phyloP scores from a whole-genome alignment of 208 protist species.

The Acanthamoeba royreba region DNA sequence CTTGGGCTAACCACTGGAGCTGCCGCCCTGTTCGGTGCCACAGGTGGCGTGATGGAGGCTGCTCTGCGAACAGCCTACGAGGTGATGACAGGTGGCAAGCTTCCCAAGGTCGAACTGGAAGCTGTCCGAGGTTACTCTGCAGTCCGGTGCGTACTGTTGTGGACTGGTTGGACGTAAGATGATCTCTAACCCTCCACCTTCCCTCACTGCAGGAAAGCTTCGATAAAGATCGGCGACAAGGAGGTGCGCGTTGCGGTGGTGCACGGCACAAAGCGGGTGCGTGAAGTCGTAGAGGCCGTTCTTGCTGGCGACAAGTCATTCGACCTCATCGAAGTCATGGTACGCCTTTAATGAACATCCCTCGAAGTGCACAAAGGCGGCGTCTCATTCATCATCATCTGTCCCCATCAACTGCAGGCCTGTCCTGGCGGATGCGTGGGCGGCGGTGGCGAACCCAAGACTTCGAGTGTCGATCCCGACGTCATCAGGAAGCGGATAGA shows the following conservation, averaged over 20 bases:
- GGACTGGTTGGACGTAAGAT: too few relatives aligned
- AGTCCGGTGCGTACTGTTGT: too few relatives aligned
- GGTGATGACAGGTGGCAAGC: neutral
- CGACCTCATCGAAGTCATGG: slow-evolving; percentile 72
- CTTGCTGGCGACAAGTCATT: neutral
- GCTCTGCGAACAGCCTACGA: slow-evolving; percentile 49
- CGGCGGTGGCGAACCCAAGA: slow-evolving; percentile 68
- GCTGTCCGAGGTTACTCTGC: neutral
- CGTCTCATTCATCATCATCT: neutral
- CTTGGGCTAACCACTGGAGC: slow-evolving; percentile 62
- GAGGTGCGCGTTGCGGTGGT: slow-evolving; percentile 47
- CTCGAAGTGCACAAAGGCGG: neutral
- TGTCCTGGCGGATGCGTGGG: slow-evolving; percentile 72
- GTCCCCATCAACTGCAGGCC: neutral
- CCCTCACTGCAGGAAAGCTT: slow-evolving; percentile 27
- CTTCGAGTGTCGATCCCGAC: slow-evolving; percentile 5
- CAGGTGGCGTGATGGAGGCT: slow-evolving; percentile 76
- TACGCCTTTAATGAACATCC: neutral
- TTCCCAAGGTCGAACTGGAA: neutral
- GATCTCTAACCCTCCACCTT: too few relatives aligned
- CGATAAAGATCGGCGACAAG: neutral
- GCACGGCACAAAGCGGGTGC: slow-evolving; percentile 47
- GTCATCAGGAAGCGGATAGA: slow-evolving; percentile 47
- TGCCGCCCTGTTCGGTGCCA: slow-evolving; percentile 52
- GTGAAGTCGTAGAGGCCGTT: neutral